phyloP scores from a whole-genome alignment of 2,329 filamentous ascomycete species.

The Aspergillus pseudotamarii region DNA sequence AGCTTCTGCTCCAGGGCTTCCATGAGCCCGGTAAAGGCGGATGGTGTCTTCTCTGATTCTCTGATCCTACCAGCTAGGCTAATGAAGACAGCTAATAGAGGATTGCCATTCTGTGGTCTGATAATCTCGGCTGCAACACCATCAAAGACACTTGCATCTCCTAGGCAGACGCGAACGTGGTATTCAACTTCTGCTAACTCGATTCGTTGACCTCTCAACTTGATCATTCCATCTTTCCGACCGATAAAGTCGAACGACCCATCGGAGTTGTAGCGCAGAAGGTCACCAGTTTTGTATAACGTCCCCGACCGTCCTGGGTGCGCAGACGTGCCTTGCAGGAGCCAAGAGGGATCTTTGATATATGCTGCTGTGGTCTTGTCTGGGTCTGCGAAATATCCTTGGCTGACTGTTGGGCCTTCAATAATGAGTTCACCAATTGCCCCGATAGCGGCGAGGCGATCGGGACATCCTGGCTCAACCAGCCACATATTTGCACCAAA shows the following conservation, averaged over 20 bases:
- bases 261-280: slow-evolving; percentile 23
- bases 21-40: neutral
- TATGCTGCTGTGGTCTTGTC: slow-evolving; percentile 24
- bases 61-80: neutral
- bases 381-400: slow-evolving; percentile 28
- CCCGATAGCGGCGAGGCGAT: slow-evolving; percentile 39
- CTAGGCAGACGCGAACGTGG: neutral
- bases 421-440: slow-evolving; percentile 42
- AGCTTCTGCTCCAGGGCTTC: neutral
- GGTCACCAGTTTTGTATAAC: slow-evolving; percentile 30
- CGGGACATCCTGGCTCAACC: slow-evolving; percentile 37
- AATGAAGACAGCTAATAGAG: neutral
- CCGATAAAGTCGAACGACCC: slow-evolving; percentile 25
- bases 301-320: neutral
- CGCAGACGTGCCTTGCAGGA: neutral
- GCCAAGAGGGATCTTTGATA: slow-evolving; percentile 26
- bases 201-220: slow-evolving; percentile 29
- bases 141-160: neutral
- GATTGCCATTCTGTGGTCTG: neutral
- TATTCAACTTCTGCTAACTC: slow-evolving; percentile 17
- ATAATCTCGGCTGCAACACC: neutral
- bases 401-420: slow-evolving; percentile 21
- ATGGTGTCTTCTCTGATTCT: neutral
- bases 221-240: slow-evolving; percentile 31
- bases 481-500: slow-evolving; percentile 36